Percentiles rank a stretch among this genome's conserved stretches.
Evolutionary conservation across 306 rosid genomes (phyloP).

Genomic region (Castanopsis chinensis): DNA sequence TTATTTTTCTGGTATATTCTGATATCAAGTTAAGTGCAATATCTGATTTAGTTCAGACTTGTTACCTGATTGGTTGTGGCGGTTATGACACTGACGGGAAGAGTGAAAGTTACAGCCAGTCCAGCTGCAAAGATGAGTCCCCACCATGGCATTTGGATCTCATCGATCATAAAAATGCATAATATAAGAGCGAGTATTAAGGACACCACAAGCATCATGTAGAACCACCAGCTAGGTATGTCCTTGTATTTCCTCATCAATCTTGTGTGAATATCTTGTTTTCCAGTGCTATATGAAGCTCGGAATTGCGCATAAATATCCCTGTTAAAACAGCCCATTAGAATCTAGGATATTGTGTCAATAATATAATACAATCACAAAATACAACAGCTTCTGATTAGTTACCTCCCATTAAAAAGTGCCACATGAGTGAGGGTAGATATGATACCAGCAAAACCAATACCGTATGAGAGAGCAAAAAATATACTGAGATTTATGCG

Average conservation of each 20-base stretch:
- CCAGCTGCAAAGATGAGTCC: conserved; percentile 58
- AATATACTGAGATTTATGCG: conserved; percentile 45
- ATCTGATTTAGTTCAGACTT: not conserved
- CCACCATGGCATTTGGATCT: conserved; percentile 80
- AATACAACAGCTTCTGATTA: not conserved
- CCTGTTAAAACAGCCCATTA: conserved; percentile 24
- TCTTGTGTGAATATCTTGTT: conserved; percentile 60
- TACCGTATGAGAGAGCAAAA: conserved; percentile 50
- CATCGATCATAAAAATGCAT: conserved; percentile 40
- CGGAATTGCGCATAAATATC: conserved; percentile 36
- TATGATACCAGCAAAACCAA: conserved; percentile 62
- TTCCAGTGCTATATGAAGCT: conserved; percentile 38
- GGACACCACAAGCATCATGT: conserved; percentile 34
- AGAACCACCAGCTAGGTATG: conserved; percentile 76
- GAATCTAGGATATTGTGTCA: not conserved
- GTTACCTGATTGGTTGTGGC: conserved; percentile 47
- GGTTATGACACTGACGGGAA: conserved; percentile 39
- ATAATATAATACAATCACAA: not conserved
- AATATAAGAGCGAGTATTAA: conserved; percentile 36
- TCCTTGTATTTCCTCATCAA: conserved; percentile 60
- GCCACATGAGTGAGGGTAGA: conserved; percentile 66
- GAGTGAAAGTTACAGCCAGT: conserved; percentile 34
- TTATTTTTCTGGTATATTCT: too few species aligned
- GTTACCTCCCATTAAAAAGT: conserved; percentile 59
- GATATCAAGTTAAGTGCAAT: not conserved